These are phyloP conservation scores for Phialophora macrospora DNA, from an alignment of 2,329 filamentous ascomycete genomes.

Conservation along the genomic window DNA sequence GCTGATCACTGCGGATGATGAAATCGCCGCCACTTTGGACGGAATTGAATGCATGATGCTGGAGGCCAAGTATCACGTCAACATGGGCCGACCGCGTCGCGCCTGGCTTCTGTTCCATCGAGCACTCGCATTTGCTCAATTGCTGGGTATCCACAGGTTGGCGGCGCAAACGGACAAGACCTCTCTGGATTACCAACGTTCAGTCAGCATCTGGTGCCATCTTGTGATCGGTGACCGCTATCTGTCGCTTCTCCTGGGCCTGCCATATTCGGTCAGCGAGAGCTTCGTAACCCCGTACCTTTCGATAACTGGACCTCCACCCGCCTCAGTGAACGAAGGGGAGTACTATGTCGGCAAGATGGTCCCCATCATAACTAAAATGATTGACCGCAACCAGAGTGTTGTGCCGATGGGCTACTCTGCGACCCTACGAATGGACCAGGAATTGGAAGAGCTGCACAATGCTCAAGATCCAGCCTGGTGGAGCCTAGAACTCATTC, in stretches of 20 bases:
- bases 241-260: constrained; percentile 59
- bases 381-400: constrained; percentile 51
- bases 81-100: constrained; percentile 60
- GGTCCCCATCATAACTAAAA: constrained; percentile 45
- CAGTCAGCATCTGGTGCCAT: constrained; percentile 48
- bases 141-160: constrained; percentile 56
- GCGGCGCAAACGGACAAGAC: constrained; percentile 41
- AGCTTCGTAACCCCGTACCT: constrained; percentile 43
- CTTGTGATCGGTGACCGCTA: constrained; percentile 56
- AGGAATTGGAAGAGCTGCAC: constrained; percentile 46
- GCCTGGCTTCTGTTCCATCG: constrained; percentile 60
- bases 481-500: constrained; percentile 40
- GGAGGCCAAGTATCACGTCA: constrained; percentile 58
- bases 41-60: constrained; percentile 60
- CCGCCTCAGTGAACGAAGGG: constrained; percentile 25
- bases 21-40: constrained; percentile 57
- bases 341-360: constrained; percentile 45
- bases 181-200: constrained; percentile 41
- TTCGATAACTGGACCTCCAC: constrained; percentile 31
- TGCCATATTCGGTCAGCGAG: constrained; percentile 53
- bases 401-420: constrained; percentile 45
- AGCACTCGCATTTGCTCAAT: constrained; percentile 58
- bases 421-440: constrained; percentile 49
- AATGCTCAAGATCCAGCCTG: constrained; percentile 43
- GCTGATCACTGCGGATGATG: constrained; percentile 57